Evolutionary conservation across 768 basidiomycete genomes (phyloP), one percentile per base, ranked within the genome.

Genomic region (Suillus variegatus): DNA sequence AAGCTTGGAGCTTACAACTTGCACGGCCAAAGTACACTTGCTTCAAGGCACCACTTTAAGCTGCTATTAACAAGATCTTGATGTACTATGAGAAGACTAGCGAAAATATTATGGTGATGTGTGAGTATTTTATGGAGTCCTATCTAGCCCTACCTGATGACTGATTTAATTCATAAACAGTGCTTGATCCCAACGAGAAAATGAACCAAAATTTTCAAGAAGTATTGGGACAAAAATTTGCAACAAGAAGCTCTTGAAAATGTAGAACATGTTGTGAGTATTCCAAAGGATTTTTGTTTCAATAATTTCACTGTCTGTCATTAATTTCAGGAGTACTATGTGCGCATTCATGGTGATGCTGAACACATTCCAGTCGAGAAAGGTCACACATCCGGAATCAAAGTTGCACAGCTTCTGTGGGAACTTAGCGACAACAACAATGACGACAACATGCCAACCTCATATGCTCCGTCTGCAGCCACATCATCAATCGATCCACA

Each of bases 31-130:
- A 73, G 54, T 78, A 75, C 56, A 51, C 22, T 0, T 38, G 49
- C 3, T 77, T 77, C 64, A 18, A n/a, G 7, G 0, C 36, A 52
- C 75, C 73, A 2, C 65, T 80, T 25, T 40, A 72, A 13, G 72
- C 72, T 4, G 80, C 69, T 1, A 61, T 72, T 16, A 46, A 65
- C 1, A 82, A 81, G 66, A 67, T 81, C 16, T 61, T 66, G 4
- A 8, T 28, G 36, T 79, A 81, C 64, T 79, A 81, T 66, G 65
- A 75, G 51, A 72, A 73, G 62, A 77, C 76, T 6, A 61, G 62
- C 1, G 75, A 76, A 9, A 75, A 78, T 63, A 71, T 77, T 2
- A 64, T 79, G 28, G 68, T 74, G 0, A 78, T 81, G 71, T 66
- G 76, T 81, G 56, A 49, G 47, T 49, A n/a, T 28, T 28, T 28